Evolutionary conservation across 768 basidiomycete genomes (phyloP).

Genomic region (Pholiota microspora): DNA sequence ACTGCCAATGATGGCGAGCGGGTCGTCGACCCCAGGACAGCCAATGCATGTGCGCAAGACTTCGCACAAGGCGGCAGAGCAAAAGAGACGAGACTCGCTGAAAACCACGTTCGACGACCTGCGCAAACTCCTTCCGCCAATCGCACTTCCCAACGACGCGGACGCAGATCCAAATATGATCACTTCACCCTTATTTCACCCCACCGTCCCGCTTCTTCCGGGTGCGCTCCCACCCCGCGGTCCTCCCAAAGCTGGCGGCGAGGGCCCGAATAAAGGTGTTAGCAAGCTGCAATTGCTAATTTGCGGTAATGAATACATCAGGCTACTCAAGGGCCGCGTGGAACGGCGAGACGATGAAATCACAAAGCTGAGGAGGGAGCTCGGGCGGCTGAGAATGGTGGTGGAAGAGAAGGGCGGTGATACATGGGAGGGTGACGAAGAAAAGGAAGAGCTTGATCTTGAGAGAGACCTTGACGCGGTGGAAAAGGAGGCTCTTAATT

Average conservation of each 20-base stretch:
- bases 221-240: slow-evolving; percentile 89
- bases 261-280: slow-evolving; percentile 94
- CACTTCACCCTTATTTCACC: slow-evolving; percentile 28
- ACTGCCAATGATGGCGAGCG: slow-evolving; percentile 1
- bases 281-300: slow-evolving; percentile 91
- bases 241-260: slow-evolving; percentile 78
- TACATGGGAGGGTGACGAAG: slow-evolving; percentile 46
- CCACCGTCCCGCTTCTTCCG: slow-evolving; percentile 72
- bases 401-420: slow-evolving; percentile 60
- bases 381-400: slow-evolving; percentile 52
- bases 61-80: slow-evolving; percentile 95
- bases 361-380: slow-evolving; percentile 59
- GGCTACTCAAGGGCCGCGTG: slow-evolving; percentile 71
- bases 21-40: slow-evolving; percentile 18
- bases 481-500: slow-evolving; percentile 24
- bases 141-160: slow-evolving; percentile 72
- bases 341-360: slow-evolving; percentile 84
- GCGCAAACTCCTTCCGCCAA: slow-evolving; percentile 80
- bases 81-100: slow-evolving; percentile 93
- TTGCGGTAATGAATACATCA: slow-evolving; percentile 88
- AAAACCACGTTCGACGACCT: slow-evolving; percentile 92
- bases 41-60: slow-evolving; percentile 58
- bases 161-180: slow-evolving; percentile 16
- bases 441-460: slow-evolving; percentile 49
- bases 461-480: slow-evolving; percentile 60